These are phyloP conservation scores for Colletotrichum graminicola DNA, from an alignment of 2,329 filamentous ascomycete genomes.

Conservation along the genomic window DNA sequence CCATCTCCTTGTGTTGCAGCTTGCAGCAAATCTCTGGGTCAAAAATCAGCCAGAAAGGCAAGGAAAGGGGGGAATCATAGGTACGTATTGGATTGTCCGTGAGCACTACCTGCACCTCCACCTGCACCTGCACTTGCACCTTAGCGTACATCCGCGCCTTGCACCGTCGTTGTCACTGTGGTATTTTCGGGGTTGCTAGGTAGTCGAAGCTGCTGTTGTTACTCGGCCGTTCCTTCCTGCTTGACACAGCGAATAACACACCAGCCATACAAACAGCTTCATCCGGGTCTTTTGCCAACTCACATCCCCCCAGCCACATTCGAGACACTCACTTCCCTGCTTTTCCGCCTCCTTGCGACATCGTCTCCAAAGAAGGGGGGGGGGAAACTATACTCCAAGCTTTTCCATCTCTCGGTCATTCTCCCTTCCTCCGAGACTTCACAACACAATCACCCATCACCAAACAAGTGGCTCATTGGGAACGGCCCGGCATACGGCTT, in stretches of 20 bases:
- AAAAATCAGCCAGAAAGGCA: constrained; percentile 29
- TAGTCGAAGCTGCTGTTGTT: constrained; percentile 23
- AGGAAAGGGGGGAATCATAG: background rate
- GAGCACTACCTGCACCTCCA: constrained; percentile 12
- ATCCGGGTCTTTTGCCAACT: constrained; percentile 11
- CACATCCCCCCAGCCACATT: constrained; percentile 45
- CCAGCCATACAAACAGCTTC: constrained; percentile 18
- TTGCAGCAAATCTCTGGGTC: constrained; percentile 32
- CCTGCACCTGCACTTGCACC: background rate
- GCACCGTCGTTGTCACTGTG: constrained; percentile 20
- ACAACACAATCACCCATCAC: constrained; percentile 20
- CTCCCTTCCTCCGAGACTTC: constrained; percentile 9
- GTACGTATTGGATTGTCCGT: constrained; percentile 28
- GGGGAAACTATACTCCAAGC: constrained; percentile 3
- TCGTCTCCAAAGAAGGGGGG: constrained; percentile 11
- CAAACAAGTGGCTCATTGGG: constrained; percentile 34
- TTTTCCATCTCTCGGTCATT: constrained; percentile 6
- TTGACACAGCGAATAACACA: constrained; percentile 14
- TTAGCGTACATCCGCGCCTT: background rate
- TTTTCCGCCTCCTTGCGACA: constrained; percentile 44
- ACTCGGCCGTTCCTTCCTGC: constrained; percentile 33
- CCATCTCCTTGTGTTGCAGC: constrained; percentile 36
- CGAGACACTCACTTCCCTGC: constrained; percentile 47
- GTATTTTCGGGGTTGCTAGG: background rate
- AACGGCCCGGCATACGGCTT: constrained; percentile 31